Evolutionary conservation across 129 eudicot species (phyloP).

Genomic region (Oenanthe sinensis): DNA sequence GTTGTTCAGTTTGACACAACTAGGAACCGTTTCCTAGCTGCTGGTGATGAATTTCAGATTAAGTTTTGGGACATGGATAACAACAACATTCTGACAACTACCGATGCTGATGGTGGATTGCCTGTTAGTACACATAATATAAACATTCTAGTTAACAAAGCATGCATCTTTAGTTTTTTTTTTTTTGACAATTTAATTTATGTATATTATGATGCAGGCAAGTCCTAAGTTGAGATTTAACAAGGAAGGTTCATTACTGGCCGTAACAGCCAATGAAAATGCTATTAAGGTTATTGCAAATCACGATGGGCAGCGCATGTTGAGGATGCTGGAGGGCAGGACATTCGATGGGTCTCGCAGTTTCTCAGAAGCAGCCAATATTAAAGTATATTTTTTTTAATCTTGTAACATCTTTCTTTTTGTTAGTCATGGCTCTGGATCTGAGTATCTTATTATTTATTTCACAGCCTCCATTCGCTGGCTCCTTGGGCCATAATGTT

Average conservation of each 20-base stretch:
- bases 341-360: conserved; percentile 62
- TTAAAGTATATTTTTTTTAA: conserved; percentile 29
- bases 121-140: conserved; percentile 45
- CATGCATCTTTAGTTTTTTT: not conserved
- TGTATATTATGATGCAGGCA: conserved; percentile 38
- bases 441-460: conserved; percentile 6
- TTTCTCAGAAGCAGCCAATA: conserved; percentile 47
- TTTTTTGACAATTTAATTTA: not conserved
- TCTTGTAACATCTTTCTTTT: not conserved
- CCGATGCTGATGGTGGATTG: conserved; percentile 66
- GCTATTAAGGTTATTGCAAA: conserved; percentile 76
- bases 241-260: conserved; percentile 84
- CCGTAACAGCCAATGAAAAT: conserved; percentile 73
- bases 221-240: conserved; percentile 82
- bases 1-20: conserved; percentile 89
- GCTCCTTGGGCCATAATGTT: conserved; percentile 43
- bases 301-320: conserved; percentile 73
- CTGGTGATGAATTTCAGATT: conserved; percentile 77
- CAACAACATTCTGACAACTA: conserved; percentile 42
- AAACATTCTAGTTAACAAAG: not conserved
- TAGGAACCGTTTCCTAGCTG: conserved; percentile 72
- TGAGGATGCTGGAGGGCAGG: conserved; percentile 64
- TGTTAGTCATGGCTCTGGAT: conserved; percentile 3
- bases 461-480: conserved; percentile 51
- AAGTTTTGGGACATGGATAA: conserved; percentile 91